These are phyloP conservation scores for Gaertneriomyces sp. DNA, from an alignment of 192 early-diverging fungal genomes.

Conservation along the genomic window DNA sequence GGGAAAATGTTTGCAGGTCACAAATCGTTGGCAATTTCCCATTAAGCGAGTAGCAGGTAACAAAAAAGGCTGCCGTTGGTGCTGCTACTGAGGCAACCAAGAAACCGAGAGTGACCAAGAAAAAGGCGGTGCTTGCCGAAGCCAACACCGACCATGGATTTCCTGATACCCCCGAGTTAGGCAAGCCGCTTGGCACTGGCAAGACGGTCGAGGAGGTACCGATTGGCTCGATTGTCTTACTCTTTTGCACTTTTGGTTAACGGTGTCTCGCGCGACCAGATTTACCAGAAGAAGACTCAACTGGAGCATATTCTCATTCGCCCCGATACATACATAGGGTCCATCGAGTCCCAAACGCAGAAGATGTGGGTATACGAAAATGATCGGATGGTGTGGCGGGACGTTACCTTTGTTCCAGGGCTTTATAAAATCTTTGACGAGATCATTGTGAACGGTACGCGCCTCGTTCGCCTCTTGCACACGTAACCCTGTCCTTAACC, in stretches of 20 bases:
- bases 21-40: background rate
- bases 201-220: conserved; percentile 24
- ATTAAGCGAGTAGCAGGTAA: background rate
- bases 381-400: conserved; percentile 55
- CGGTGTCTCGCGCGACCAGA: conserved; percentile 44
- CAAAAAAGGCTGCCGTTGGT: background rate
- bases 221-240: background rate
- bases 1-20: background rate
- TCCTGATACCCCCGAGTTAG: background rate
- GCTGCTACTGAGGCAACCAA: background rate
- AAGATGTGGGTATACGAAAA: conserved; percentile 85
- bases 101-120: conserved; percentile 10
- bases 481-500: background rate
- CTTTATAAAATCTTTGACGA: conserved; percentile 99
- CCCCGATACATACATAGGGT: conserved; percentile 96
- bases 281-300: conserved; percentile 93
- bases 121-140: conserved; percentile 15
- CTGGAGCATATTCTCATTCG: conserved; percentile 92
- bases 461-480: background rate
- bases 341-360: conserved; percentile 73
- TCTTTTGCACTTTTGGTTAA: background rate
- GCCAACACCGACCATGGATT: conserved; percentile 6
- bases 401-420: conserved; percentile 74
- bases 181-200: background rate
- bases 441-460: conserved; percentile 84